Conservation (phyloP, 345 rosid genomes). For the Citrus mangshanensis region DNA sequence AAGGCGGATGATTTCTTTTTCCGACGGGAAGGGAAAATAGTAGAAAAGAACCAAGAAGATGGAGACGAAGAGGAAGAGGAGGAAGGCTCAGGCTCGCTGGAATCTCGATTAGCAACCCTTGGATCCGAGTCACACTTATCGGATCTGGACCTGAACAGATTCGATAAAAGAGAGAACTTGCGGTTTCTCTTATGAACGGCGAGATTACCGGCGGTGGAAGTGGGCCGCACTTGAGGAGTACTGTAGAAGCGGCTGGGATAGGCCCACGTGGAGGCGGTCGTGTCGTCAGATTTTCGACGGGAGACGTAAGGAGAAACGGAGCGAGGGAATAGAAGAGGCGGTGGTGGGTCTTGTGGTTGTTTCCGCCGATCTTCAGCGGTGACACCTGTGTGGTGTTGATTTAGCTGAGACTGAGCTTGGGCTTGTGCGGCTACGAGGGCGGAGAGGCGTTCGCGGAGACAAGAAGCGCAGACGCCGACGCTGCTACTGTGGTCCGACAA, state of each 20-base stretch:
- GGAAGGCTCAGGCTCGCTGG: constrained; percentile 28
- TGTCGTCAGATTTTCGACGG: constrained; percentile 58
- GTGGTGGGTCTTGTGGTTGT: constrained; percentile 22
- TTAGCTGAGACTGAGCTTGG: constrained; percentile 18
- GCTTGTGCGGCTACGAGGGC: constrained; percentile 49
- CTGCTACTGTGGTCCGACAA: constrained; percentile 56
- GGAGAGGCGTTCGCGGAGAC: constrained; percentile 78
- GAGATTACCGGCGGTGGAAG: constrained; percentile 21
- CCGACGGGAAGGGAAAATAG: constrained; percentile 35
- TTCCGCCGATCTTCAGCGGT: constrained; percentile 23
- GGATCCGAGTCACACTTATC: constrained; percentile 45
- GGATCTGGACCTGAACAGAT: constrained; percentile 71
- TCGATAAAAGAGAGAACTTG: constrained; percentile 45
- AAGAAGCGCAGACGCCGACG: constrained; percentile 89
- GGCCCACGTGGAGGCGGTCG: constrained; percentile 9
- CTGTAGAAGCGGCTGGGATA: constrained; percentile 46
- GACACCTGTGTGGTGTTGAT: constrained; percentile 10
- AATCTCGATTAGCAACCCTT: constrained; percentile 23
- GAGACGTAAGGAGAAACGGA: constrained; percentile 78
- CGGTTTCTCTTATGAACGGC: constrained; percentile 32
- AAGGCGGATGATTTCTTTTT: constrained; percentile 38
- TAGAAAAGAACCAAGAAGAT: constrained; percentile 60
- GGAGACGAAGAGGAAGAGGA: constrained; percentile 33
- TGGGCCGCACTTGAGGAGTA: constrained; percentile 72
- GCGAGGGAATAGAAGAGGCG: constrained; percentile 65